A percentile compares a stretch with the other conserved stretches of the same genome.
Conservation (phyloP, 2,329 filamentous ascomycete genomes). For the Trichoderma atrobrunneum region DNA sequence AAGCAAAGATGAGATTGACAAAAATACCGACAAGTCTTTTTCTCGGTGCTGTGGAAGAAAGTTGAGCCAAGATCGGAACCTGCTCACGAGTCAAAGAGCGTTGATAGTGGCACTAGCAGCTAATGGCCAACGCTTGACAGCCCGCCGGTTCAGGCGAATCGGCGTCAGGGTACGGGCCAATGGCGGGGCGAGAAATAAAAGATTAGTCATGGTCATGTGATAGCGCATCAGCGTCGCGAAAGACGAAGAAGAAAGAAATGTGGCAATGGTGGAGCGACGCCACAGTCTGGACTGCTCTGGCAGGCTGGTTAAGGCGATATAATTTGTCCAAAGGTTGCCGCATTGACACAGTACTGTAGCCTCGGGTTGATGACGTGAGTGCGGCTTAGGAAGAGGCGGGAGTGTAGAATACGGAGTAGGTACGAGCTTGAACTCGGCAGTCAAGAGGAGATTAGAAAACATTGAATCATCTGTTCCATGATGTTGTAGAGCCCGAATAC, state of each 20-base stretch:
- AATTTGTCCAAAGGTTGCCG: not conserved
- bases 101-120: conserved; percentile 13
- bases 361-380: not conserved
- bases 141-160: not conserved
- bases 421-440: not conserved
- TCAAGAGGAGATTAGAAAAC: not conserved
- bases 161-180: not conserved
- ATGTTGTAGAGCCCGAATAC: not conserved
- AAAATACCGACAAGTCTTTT: not conserved
- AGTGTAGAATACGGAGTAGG: not conserved
- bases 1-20: not conserved
- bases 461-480: not conserved
- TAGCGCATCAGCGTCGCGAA: conserved; percentile 9
- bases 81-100: conserved; percentile 10
- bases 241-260: not conserved
- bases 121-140: not conserved
- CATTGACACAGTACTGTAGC: not conserved
- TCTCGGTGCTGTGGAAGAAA: not conserved
- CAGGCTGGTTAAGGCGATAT: not conserved
- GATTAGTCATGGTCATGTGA: conserved; percentile 18
- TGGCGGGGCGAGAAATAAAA: not conserved
- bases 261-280: conserved; percentile 11
- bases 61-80: conserved; percentile 1
- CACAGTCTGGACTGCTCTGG: not conserved
- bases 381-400: no score